A percentile compares a stretch with the other conserved stretches of the same genome.
These are phyloP conservation scores for Ceratocystiopsis sp. DNA, from an alignment of 2,329 filamentous ascomycete genomes.

Conservation along the genomic window DNA sequence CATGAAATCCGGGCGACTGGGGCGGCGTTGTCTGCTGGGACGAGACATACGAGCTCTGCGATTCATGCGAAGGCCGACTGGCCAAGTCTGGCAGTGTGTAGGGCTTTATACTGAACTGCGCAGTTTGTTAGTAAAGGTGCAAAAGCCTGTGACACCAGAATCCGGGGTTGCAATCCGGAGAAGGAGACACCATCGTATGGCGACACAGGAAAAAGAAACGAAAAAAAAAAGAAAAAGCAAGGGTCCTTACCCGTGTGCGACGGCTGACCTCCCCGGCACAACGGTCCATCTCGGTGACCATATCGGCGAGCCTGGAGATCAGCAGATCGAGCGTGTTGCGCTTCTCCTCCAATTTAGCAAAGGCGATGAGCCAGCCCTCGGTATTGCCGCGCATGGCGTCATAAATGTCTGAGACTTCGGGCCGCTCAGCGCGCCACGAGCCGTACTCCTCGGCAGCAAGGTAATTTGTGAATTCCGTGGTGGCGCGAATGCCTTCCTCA, in stretches of 20 bases:
- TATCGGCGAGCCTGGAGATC: constrained; percentile 54
- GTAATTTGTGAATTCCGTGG: constrained; percentile 61
- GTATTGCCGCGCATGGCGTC: constrained; percentile 86
- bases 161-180: too few relatives aligned
- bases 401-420: constrained; percentile 50
- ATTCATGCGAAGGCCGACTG: constrained; percentile 1
- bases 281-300: constrained; percentile 73
- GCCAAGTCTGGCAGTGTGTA: constrained; percentile 8
- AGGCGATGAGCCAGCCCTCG: constrained; percentile 73
- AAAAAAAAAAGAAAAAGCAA: neutral
- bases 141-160: neutral
- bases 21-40: constrained; percentile 8
- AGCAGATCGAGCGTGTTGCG: constrained; percentile 52
- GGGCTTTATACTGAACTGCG: constrained; percentile 15
- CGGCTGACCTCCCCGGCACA: constrained; percentile 72
- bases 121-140: neutral
- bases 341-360: constrained; percentile 58
- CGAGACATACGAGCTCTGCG: constrained; percentile 4
- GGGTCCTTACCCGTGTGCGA: constrained; percentile 47
- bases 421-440: constrained; percentile 43
- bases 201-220: neutral
- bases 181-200: neutral
- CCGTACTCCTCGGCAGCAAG: constrained; percentile 47
- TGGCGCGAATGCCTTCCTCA: constrained; percentile 58
- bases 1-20: constrained; percentile 5